Percentiles rank a stretch among this genome's conserved stretches.
Conservation (phyloP, 2,329 filamentous ascomycete species). For the Macrophomina tecta region DNA sequence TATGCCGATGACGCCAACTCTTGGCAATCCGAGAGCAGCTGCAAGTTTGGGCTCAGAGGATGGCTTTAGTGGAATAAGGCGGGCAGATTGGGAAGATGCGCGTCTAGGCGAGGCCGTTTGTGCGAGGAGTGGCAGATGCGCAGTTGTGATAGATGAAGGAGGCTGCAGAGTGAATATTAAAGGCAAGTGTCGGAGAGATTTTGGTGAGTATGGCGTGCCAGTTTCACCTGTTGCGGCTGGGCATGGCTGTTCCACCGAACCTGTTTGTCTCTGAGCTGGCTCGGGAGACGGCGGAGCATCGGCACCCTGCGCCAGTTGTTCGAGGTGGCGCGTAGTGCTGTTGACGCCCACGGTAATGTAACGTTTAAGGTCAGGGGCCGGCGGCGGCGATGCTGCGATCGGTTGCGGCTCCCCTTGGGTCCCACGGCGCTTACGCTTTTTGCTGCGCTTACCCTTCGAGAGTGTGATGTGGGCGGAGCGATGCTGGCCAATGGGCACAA, state of each 20-base stretch:
- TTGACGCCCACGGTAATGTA: constrained; percentile 70
- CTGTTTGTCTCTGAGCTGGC: not conserved
- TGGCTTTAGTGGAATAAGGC: constrained; percentile 68
- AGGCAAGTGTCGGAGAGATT: constrained; percentile 9
- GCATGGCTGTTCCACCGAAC: not conserved
- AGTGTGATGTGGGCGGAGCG: constrained; percentile 59
- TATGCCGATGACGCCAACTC: constrained; percentile 70
- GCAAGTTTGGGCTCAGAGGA: constrained; percentile 65
- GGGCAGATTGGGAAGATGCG: constrained; percentile 48
- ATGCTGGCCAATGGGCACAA: constrained; percentile 69
- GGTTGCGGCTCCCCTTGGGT: constrained; percentile 34
- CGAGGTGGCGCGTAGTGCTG: constrained; percentile 65
- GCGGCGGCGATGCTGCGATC: constrained; percentile 45
- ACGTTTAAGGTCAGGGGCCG: constrained; percentile 53
- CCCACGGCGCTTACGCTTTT: constrained; percentile 57
- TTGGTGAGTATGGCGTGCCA: not conserved
- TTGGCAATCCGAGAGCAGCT: constrained; percentile 63
- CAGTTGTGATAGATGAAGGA: constrained; percentile 55
- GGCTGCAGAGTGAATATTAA: constrained; percentile 23
- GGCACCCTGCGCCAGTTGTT: constrained; percentile 43
- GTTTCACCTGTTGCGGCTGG: constrained; percentile 5
- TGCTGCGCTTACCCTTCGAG: constrained; percentile 67
- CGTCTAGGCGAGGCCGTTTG: constrained; percentile 48
- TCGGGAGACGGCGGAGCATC: not conserved
- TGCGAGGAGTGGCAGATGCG: constrained; percentile 65